A percentile compares a stretch with the other conserved stretches of the same genome.
Conservation (phyloP, 2,329 filamentous ascomycete genomes). For the Kalaharituber pfeilii region DNA sequence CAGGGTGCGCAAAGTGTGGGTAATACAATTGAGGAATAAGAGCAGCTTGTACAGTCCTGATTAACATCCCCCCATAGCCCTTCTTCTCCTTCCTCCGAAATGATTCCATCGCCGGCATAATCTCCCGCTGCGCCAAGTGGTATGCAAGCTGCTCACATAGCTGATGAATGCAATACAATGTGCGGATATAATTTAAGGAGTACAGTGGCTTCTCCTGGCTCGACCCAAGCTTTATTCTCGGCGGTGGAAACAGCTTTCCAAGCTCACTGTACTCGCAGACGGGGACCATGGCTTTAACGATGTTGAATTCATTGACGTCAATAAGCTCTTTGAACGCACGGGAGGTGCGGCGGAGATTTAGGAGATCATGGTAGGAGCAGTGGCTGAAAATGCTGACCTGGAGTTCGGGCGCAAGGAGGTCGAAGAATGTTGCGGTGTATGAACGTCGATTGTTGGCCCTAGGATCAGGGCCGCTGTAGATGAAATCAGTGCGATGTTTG, state of each 20-base stretch:
- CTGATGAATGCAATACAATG: not conserved
- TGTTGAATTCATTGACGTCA: slow-evolving; percentile 20
- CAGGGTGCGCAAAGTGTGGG: too few relatives aligned
- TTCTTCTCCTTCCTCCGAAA: not conserved
- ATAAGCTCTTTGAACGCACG: slow-evolving; percentile 20
- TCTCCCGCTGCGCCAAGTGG: not conserved
- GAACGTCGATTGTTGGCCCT: not conserved
- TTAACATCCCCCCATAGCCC: not conserved
- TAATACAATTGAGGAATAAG: not conserved
- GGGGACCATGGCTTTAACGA: slow-evolving; percentile 6
- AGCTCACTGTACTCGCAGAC: not conserved
- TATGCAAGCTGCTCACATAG: not conserved
- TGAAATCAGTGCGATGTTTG: too few relatives aligned
- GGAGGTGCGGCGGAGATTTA: slow-evolving; percentile 19
- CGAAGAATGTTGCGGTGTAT: slow-evolving; percentile 18
- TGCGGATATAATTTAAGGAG: not conserved
- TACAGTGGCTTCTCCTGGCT: not conserved
- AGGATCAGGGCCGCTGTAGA: not conserved
- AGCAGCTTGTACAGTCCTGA: not conserved
- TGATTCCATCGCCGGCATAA: not conserved
- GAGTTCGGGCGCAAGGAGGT: slow-evolving; percentile 21
- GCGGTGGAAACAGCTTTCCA: not conserved
- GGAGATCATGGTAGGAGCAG: slow-evolving; percentile 18
- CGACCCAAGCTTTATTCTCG: not conserved
- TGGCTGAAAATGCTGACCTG: slow-evolving; percentile 21